Evolutionary conservation across 192 early-diverging fungal species (phyloP).

Genomic region (Gaertneriomyces semiglobifer): DNA sequence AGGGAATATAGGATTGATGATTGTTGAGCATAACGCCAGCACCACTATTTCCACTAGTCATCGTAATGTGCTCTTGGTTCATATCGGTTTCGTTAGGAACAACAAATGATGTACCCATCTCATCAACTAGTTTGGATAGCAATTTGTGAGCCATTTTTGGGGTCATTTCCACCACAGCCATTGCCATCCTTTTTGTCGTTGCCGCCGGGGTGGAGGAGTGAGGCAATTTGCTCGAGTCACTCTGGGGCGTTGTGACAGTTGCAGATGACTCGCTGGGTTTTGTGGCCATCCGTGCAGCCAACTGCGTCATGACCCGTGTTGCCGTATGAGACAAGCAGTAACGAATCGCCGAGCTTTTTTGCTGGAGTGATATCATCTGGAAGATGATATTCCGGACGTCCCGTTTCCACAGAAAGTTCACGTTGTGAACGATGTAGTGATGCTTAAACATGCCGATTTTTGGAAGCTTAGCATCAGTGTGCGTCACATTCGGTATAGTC

Average conservation of each 20-base stretch:
- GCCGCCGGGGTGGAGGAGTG: neutral
- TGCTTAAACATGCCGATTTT: conserved; percentile 52
- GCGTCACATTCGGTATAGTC: neutral
- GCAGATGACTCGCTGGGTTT: too few species aligned
- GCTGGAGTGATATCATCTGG: conserved; percentile 68
- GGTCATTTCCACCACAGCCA: conserved; percentile 28
- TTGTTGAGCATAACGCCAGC: conserved; percentile 11
- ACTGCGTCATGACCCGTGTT: conserved; percentile 69
- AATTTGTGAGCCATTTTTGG: conserved; percentile 39
- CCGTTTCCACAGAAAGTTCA: conserved; percentile 80
- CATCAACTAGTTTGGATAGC: conserved; percentile 44
- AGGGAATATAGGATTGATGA: conserved; percentile 33
- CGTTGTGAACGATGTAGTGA: conserved; percentile 79
- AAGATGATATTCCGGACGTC: conserved; percentile 79
- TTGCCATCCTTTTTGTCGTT: conserved; percentile 16
- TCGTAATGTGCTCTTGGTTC: conserved; percentile 18
- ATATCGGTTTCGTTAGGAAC: conserved; percentile 44
- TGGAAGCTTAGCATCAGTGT: conserved; percentile 12
- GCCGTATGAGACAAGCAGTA: conserved; percentile 86
- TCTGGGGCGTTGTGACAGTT: too few species aligned
- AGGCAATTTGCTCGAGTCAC: too few species aligned
- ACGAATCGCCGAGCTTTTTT: conserved; percentile 61
- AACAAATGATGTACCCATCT: conserved; percentile 40
- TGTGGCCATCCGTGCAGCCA: conserved; percentile 29
- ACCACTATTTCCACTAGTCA: conserved; percentile 22